Base-by-base conservation (phyloP, 169 alveolate species). In the Pseudocohnilembus persalinus region DNA sequence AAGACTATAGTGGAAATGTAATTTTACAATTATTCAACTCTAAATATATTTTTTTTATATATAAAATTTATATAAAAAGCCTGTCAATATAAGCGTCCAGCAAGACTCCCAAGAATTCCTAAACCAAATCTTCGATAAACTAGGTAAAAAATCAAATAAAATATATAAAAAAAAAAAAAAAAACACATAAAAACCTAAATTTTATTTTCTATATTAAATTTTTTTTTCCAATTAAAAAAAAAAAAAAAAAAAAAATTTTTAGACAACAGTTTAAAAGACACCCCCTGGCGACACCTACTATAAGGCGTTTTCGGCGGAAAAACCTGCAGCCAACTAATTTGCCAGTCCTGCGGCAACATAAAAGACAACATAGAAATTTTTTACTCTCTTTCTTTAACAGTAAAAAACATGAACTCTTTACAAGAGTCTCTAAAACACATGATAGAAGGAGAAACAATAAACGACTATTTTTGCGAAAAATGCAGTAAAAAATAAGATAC, bases 41-140 rank as follows among this genome's bases (percentile, higher is more conserved):
- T 49, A 11, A 49, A 49, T 49, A 11, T 49, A 49, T 11, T 49
- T 49, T 49, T 11, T 11, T 49, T 49, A n/a, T 49, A n/a, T 11
- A 11, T 49, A 11, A 49, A 49, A 11, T 49, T 49, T 11, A 49
- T 49, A 11, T 11, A 4, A 4, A 4, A 11, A 91, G 33, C 93
- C 91, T 4, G 88, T 90, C 24, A 91, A 93, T 90, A 92, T 92
- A 27, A 64, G 88, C 68, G 94, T 90, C 29, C 91, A 94, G 87
- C 86, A 92, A 89, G 98, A 96, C 83, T 94, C 93, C 24, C 95
- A 96, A 81, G 98, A 96, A 90, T 96, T 94, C 77, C 94, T 89
- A 74, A 92, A 91, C 72, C 77, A 83, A 35, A 76, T 96, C 4
- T 93, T 92, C 35, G 97, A 94, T 86, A 92, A 85, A 78, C 31